Evolutionary conservation across 306 rosid species (phyloP), one percentile per base, ranked within the genome.

Genomic region (Senna siamea): DNA sequence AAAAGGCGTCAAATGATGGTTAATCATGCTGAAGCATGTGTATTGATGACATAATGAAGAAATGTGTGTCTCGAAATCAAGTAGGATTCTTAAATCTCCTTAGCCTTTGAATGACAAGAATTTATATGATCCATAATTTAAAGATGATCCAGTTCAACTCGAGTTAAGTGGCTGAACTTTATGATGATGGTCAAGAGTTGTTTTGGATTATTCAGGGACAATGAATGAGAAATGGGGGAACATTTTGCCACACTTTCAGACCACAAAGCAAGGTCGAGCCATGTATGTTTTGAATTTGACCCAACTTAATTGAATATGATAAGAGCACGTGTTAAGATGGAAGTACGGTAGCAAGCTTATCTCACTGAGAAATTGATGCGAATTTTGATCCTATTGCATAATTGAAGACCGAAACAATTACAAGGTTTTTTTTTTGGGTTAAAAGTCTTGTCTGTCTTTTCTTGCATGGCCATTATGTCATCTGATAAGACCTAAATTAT

Each of bases 1-100:
- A 58, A 58, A 57, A 34, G 37, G 28, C 37, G 30, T 59, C 74
- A n/a, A 52, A 43, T 53, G 70, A 73, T 73, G 65, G 40, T 48
- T 60, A 41, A 54, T 46, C 6, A 9, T 48, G 66, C 63, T 47
- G 12, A 46, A 23, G 65, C 47, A 15, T 35, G 65, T 35, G 65
- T n/a, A 41, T 69, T 43, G 17, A 14, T 18, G 47, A 50, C 37
- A 62, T 35, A 46, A n/a, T n/a, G n/a, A 71, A 40, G 55, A 46
- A 15, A 41, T 65, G 66, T 41, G 47, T 13, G 0, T 65, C 41
- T 18, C 2, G 51, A 9, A 52, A 6, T 47, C 22, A 11, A 40
- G 44, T 50, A 57, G 70, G 9, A 44, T 26, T 55, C n/a, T 55
- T 23, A 28, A 44, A 40, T 44, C 26, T 43, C 19, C 22, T 58